Conservation (phyloP, 2,329 filamentous ascomycete species). For the Dactylellina drechsleri region DNA sequence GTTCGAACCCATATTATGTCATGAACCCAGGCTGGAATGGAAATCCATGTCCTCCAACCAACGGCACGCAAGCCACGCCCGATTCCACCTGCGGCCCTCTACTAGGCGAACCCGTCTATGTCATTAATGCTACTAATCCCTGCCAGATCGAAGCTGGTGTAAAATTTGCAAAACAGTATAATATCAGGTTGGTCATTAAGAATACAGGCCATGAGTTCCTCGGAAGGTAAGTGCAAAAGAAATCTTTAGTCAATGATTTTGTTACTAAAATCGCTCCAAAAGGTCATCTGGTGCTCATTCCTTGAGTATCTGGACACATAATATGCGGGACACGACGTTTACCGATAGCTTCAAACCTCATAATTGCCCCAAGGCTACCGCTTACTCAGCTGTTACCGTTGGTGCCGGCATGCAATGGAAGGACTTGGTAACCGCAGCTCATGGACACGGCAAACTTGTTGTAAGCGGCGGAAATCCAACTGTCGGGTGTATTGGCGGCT, state of each 20-base stretch:
- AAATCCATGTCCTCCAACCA: conserved; percentile 61
- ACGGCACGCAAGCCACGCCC: conserved; percentile 60
- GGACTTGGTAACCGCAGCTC: conserved; percentile 60
- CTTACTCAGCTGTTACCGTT: conserved; percentile 60
- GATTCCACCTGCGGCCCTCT: conserved; percentile 58
- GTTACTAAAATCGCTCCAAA: neutral
- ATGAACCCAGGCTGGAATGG: conserved; percentile 59
- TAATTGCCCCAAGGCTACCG: conserved; percentile 23
- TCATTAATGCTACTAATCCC: conserved; percentile 60
- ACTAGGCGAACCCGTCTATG: conserved; percentile 60
- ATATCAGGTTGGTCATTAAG: conserved; percentile 60
- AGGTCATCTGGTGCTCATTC: conserved; percentile 60
- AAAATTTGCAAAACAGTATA: conserved; percentile 60
- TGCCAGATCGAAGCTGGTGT: conserved; percentile 62
- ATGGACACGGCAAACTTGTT: conserved; percentile 60
- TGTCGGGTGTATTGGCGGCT: conserved; percentile 59
- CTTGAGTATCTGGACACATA: conserved; percentile 61
- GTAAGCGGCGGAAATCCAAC: conserved; percentile 60
- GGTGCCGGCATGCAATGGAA: conserved; percentile 61
- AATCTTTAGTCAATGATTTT: conserved; percentile 1
- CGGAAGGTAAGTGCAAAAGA: conserved; percentile 56
- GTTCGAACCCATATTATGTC: conserved; percentile 59
- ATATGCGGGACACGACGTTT: conserved; percentile 59
- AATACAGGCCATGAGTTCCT: conserved; percentile 62
- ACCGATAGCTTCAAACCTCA: conserved; percentile 59